These are phyloP conservation scores for Fusarium poae DNA, from an alignment of 2,329 filamentous ascomycete genomes.

Conservation along the genomic window DNA sequence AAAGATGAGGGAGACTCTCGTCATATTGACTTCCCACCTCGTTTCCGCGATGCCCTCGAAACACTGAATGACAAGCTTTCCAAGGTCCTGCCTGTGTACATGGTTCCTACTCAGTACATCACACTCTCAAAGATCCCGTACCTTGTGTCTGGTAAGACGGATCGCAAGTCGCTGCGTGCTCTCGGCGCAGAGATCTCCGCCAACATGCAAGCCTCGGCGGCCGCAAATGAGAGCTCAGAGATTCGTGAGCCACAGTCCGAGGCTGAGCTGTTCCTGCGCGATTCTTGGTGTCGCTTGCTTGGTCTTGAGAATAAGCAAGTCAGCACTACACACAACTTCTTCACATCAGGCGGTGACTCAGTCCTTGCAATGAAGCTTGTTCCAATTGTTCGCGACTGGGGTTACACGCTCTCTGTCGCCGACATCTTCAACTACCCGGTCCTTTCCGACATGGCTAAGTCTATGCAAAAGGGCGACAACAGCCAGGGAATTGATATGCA, in stretches of 20 bases:
- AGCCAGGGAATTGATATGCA: conserved; percentile 41
- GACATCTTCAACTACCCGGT: conserved; percentile 60
- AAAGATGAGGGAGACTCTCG: conserved; percentile 31
- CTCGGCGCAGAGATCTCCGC: conserved; percentile 41
- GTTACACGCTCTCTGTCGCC: conserved; percentile 59
- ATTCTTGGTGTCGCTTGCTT: conserved; percentile 55
- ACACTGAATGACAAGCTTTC: conserved; percentile 39
- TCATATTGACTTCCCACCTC: conserved; percentile 40
- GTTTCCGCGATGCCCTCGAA: conserved; percentile 36
- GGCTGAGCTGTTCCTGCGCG: conserved; percentile 48
- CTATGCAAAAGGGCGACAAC: conserved; percentile 43
- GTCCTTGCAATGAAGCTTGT: conserved; percentile 64
- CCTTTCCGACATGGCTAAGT: conserved; percentile 59
- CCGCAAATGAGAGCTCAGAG: conserved; percentile 6
- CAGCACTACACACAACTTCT: conserved; percentile 59
- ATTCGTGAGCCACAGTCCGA: conserved; percentile 37
- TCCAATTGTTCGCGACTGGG: conserved; percentile 55
- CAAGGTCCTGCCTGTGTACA: conserved; percentile 43
- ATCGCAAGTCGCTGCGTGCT: conserved; percentile 42
- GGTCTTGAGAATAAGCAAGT: conserved; percentile 52
- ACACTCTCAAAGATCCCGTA: conserved; percentile 44
- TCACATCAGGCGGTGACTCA: conserved; percentile 63
- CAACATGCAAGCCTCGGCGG: conserved; percentile 32
- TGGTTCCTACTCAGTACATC: conserved; percentile 44
- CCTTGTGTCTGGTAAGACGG: conserved; percentile 46